These are phyloP conservation scores for Pyropia haitanensis DNA, from an alignment of 23 red algal genomes.

Conservation along the genomic window DNA sequence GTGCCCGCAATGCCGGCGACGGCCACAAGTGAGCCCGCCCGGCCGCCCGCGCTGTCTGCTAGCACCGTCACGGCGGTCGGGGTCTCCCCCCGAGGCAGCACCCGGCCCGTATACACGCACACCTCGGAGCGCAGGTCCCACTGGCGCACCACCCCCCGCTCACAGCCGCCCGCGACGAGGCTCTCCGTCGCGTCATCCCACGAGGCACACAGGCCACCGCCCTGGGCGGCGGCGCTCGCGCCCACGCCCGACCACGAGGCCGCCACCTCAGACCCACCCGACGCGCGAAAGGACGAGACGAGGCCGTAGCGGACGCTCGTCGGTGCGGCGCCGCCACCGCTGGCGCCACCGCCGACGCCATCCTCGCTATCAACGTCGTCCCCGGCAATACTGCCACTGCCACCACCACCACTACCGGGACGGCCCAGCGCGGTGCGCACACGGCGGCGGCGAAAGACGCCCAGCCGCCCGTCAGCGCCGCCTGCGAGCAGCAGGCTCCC, in stretches of 20 bases:
- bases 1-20: slow-evolving; percentile 32
- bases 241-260: slow-evolving; percentile 9
- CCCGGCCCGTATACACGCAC: slow-evolving; percentile 18
- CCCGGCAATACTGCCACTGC: too few relatives aligned
- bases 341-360: background rate
- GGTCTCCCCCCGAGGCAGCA: slow-evolving; percentile 3
- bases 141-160: slow-evolving; percentile 28
- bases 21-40: slow-evolving; percentile 14
- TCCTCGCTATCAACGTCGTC: too few relatives aligned
- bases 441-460: too few relatives aligned
- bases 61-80: slow-evolving; percentile 45
- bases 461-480: too few relatives aligned
- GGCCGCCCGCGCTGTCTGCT: background rate
- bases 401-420: too few relatives aligned
- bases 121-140: slow-evolving; percentile 44
- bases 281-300: background rate
- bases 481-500: too few relatives aligned
- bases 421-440: too few relatives aligned
- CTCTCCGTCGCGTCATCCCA: slow-evolving; percentile 18
- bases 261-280: background rate
- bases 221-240: slow-evolving; percentile 14
- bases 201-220: slow-evolving; percentile 35
- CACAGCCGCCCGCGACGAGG: slow-evolving; percentile 53
- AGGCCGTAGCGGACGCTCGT: background rate
- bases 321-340: background rate